Evolutionary conservation across 2,329 filamentous ascomycete species (phyloP).

Genomic region (Fusarium burgessii): DNA sequence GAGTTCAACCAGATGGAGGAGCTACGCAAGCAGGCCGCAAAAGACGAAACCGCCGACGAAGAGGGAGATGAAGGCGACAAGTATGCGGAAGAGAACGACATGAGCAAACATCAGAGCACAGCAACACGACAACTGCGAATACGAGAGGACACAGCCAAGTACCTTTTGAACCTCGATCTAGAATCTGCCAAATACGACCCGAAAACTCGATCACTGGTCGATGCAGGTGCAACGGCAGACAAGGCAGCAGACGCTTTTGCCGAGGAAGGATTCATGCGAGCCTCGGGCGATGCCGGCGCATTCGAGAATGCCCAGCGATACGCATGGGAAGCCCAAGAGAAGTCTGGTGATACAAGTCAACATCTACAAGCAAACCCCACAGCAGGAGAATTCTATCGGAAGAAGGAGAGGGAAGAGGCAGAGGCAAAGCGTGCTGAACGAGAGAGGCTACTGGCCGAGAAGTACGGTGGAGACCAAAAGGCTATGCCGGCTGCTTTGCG

Average conservation of each 20-base stretch:
- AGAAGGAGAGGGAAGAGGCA: slow-evolving; percentile 80
- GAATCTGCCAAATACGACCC: slow-evolving; percentile 98
- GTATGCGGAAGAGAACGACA: slow-evolving; percentile 96
- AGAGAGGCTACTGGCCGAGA: slow-evolving; percentile 78
- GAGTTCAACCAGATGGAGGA: slow-evolving; percentile 90
- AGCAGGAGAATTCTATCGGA: slow-evolving; percentile 85
- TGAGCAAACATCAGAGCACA: slow-evolving; percentile 93
- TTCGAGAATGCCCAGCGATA: slow-evolving; percentile 91
- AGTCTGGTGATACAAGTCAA: slow-evolving; percentile 78
- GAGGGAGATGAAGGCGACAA: slow-evolving; percentile 72
- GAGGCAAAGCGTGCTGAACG: slow-evolving; percentile 76
- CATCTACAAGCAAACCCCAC: slow-evolving; percentile 98
- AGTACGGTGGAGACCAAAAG: slow-evolving; percentile 78
- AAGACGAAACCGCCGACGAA: slow-evolving; percentile 61
- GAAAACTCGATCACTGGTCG: slow-evolving; percentile 92
- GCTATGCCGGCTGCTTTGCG: slow-evolving; percentile 70
- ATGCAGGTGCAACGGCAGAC: slow-evolving; percentile 83
- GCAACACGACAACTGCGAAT: slow-evolving; percentile 91
- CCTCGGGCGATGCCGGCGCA: slow-evolving; percentile 90
- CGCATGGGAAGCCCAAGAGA: slow-evolving; percentile 95
- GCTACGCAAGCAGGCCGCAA: slow-evolving; percentile 69
- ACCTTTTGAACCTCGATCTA: slow-evolving; percentile 91
- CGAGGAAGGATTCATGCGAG: slow-evolving; percentile 91
- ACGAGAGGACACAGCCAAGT: slow-evolving; percentile 97
- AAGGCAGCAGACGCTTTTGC: slow-evolving; percentile 85